These are phyloP conservation scores for Erodium maritimum DNA, from an alignment of 345 rosid species.

Conservation along the genomic window DNA sequence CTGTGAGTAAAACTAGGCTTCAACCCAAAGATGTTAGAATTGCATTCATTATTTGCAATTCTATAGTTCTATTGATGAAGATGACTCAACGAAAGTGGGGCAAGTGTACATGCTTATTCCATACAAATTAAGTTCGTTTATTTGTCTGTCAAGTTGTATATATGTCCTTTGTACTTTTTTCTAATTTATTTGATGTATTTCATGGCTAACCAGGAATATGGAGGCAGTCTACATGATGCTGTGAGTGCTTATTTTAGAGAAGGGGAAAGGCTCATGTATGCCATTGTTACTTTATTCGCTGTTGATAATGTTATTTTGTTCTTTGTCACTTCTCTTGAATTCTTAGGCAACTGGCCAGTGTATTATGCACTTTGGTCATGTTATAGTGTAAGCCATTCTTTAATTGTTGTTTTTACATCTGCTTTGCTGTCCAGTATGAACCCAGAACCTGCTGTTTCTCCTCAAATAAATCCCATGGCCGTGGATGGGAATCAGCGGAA, in stretches of 20 bases:
- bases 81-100: too few relatives aligned
- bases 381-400: not conserved
- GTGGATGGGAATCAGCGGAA: constrained; percentile 21
- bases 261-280: constrained; percentile 41
- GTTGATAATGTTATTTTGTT: not conserved
- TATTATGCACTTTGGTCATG: too few relatives aligned
- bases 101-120: too few relatives aligned
- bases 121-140: too few relatives aligned
- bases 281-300: not conserved
- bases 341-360: not conserved
- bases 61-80: too few relatives aligned
- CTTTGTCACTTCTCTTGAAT: not conserved
- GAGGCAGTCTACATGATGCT: constrained; percentile 58
- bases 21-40: too few relatives aligned
- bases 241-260: constrained; percentile 58
- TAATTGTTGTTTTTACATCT: constrained; percentile 2
- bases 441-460: constrained; percentile 21
- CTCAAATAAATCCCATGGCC: constrained; percentile 14
- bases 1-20: too few relatives aligned
- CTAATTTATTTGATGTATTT: constrained; percentile 2
- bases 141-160: not conserved
- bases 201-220: constrained; percentile 44
- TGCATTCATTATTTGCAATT: too few relatives aligned
- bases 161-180: constrained; percentile 1
- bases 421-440: constrained; percentile 28